Base-by-base conservation (phyloP, 306 rosid species). In the Luffa aegyptiaca region DNA sequence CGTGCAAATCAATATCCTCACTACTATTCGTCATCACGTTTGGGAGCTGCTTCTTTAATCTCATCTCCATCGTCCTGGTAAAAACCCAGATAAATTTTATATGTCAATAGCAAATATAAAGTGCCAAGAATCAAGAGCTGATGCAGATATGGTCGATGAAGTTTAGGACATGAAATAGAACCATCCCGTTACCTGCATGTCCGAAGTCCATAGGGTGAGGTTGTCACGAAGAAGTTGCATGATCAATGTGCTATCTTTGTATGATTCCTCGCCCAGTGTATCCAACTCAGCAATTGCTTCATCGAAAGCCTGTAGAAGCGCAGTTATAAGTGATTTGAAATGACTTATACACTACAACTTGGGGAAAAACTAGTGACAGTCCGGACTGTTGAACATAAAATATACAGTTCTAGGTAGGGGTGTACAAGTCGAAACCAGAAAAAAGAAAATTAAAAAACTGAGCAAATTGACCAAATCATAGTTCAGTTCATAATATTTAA, bases 201-300 rank as follows among this genome's bases (percentile, higher is more conserved):
- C 99, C 16, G 97, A 96, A 79, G 98, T 96, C 98, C 99, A 96
- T 12, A 96, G 97, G 59, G 99, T 93, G 84, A 96, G 97, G 88
- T 96, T 96, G 73, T 96, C 99, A 71, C 99, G 99, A 48, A 96
- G 99, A 80, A 96, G 93, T 83, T 96, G 98, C 98, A 96, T 96
- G 87, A 96, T 96, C 97, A 96, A 88, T 81, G 99, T 96, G 91
- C 98, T 96, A 66, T 96, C 98, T 90, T 96, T 96, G 91, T 96
- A 96, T 0, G 98, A 96, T 77, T 96, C 99, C 87, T 93, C 99
- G 44, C 98, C 99, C 66, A 96, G 84, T 55, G 98, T 93, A 82
- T 96, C 99, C 91, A 93, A 91, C 86, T 93, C 98, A 61, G 98
- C 99, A 70, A 96, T 96, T 8, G 99, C 99, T 87, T 96, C 99